Percentiles rank a stretch among this genome's conserved stretches.
Evolutionary conservation across 768 basidiomycete species (phyloP).

Genomic region (Tulasnella sp.): DNA sequence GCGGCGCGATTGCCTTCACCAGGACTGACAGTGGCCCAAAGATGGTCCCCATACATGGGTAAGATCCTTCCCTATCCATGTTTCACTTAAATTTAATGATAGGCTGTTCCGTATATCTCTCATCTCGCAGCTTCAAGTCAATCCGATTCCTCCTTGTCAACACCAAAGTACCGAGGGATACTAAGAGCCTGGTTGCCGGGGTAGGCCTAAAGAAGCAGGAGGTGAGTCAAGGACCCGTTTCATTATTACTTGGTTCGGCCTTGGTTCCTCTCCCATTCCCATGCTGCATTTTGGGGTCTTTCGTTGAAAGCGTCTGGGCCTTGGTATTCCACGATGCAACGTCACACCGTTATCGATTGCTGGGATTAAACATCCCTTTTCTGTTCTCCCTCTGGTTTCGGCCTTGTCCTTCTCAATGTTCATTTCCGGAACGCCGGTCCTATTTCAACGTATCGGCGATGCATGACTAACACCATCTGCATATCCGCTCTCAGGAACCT

Average conservation of each 20-base stretch:
- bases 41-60: conserved; percentile 83
- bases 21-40: conserved; percentile 35
- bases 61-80: conserved; percentile 23
- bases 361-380: background rate
- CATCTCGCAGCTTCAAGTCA: conserved; percentile 50
- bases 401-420: background rate
- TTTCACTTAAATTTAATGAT: background rate
- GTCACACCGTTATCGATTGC: background rate
- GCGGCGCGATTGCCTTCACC: conserved; percentile 85
- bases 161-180: conserved; percentile 86
- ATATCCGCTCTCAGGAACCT: conserved; percentile 50
- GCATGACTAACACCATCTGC: background rate
- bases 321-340: background rate
- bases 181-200: conserved; percentile 86
- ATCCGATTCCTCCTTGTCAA: conserved; percentile 85
- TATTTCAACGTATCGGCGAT: background rate
- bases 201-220: conserved; percentile 60
- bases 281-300: no score
- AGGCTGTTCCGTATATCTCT: background rate
- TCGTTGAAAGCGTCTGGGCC: background rate
- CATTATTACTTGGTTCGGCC: background rate
- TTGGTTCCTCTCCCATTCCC: background rate
- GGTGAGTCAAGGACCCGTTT: conserved; percentile 30
- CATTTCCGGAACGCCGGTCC: background rate
- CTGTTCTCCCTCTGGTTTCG: conserved; percentile 1